phyloP scores from a whole-genome alignment of 257 asterid species.

The Salvia splendens region DNA sequence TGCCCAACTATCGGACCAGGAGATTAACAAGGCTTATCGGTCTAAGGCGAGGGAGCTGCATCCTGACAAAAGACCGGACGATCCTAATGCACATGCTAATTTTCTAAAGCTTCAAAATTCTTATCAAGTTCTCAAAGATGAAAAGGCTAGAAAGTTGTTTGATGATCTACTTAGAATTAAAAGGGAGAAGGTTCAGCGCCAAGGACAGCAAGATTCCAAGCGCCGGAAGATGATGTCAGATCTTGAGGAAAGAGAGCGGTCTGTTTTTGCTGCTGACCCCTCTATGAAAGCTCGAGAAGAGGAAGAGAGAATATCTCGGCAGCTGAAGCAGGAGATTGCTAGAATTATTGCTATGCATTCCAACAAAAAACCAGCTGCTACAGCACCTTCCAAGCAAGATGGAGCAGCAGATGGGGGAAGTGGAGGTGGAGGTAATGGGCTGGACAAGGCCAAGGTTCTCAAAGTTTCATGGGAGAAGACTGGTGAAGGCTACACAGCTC shows the following conservation, averaged over 20 bases:
- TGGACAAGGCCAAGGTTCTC: slow-evolving; percentile 73
- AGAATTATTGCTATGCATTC: slow-evolving; percentile 59
- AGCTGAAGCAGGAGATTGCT: slow-evolving; percentile 62
- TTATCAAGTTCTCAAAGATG: slow-evolving; percentile 66
- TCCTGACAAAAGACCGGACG: slow-evolving; percentile 76
- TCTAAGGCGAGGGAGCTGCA: slow-evolving; percentile 65
- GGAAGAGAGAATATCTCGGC: slow-evolving; percentile 59
- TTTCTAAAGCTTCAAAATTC: slow-evolving; percentile 67
- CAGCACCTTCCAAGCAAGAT: slow-evolving; percentile 44
- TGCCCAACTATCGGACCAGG: slow-evolving; percentile 61
- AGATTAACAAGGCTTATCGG: slow-evolving; percentile 65
- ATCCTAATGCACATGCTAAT: slow-evolving; percentile 65
- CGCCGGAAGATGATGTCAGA: slow-evolving; percentile 78
- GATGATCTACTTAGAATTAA: slow-evolving; percentile 64
- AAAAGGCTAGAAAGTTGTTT: slow-evolving; percentile 66
- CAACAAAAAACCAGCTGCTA: slow-evolving; percentile 36
- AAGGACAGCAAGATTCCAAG: slow-evolving; percentile 63
- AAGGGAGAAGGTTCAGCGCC: slow-evolving; percentile 61
- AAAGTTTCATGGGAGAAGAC: slow-evolving; percentile 89
- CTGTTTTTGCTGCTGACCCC: slow-evolving; percentile 58
- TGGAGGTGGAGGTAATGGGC: slow-evolving; percentile 31
- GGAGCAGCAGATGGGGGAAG: slow-evolving; percentile 38
- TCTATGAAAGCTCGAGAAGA: slow-evolving; percentile 49
- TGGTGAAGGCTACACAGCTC: slow-evolving; percentile 70
- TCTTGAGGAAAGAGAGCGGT: slow-evolving; percentile 72